These are phyloP conservation scores for Cercophora scortea DNA, from an alignment of 495 filamentous ascomycete genomes.

Conservation along the genomic window DNA sequence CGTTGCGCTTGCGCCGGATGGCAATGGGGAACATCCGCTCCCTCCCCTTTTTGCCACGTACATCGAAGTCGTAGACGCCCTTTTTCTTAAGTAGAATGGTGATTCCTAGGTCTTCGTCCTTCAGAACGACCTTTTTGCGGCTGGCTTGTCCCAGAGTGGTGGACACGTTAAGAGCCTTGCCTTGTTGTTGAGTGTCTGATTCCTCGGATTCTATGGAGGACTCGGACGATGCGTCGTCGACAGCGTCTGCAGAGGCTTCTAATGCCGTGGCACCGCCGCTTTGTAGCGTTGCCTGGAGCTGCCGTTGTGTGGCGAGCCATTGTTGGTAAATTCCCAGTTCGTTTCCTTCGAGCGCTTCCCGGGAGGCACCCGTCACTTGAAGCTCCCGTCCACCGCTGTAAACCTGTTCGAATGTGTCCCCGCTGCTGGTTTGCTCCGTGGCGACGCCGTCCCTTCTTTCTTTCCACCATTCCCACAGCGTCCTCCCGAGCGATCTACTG, in stretches of 20 bases:
- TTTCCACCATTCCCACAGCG: conserved; percentile 68
- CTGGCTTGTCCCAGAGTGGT: conserved; percentile 71
- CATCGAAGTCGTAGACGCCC: conserved; percentile 83
- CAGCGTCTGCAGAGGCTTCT: conserved; percentile 65
- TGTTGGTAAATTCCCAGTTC: conserved; percentile 81
- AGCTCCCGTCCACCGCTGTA: conserved; percentile 57
- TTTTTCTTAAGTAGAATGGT: conserved; percentile 85
- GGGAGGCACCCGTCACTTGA: conserved; percentile 48
- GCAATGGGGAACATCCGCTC: conserved; percentile 91
- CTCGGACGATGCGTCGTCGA: conserved; percentile 73
- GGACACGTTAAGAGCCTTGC: conserved; percentile 82
- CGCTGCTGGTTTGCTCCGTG: conserved; percentile 46
- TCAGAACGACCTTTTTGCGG: conserved; percentile 72
- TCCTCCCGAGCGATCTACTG: conserved; percentile 41
- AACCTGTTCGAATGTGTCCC: conserved; percentile 56
- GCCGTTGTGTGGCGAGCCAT: conserved; percentile 73
- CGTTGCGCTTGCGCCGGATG: conserved; percentile 65
- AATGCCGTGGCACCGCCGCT: conserved; percentile 54
- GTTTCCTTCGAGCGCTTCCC: conserved; percentile 58
- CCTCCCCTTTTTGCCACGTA: conserved; percentile 84
- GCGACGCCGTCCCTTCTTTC: conserved; percentile 57
- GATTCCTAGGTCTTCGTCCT: conserved; percentile 80
- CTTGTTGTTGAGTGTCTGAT: conserved; percentile 84
- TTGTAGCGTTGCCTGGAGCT: conserved; percentile 69
- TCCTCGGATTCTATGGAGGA: conserved; percentile 80